Evolutionary conservation across 2,329 filamentous ascomycete genomes (phyloP).

Genomic region (Diaporthe helianthi): DNA sequence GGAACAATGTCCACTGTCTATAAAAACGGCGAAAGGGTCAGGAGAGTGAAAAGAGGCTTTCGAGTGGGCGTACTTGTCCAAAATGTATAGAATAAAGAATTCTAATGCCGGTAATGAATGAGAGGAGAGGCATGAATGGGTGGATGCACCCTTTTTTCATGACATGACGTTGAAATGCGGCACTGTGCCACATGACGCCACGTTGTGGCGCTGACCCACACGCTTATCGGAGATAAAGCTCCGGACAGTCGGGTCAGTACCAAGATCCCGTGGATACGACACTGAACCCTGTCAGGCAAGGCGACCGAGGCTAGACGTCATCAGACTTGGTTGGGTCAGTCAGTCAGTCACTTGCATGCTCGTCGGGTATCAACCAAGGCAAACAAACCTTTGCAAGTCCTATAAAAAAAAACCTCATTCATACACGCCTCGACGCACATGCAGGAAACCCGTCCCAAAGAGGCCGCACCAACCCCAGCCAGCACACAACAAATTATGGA

Average conservation of each 20-base stretch:
- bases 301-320: constrained; percentile 15
- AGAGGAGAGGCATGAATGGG: neutral
- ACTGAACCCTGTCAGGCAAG: neutral
- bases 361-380: neutral
- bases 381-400: neutral
- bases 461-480: neutral
- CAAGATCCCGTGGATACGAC: neutral
- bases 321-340: neutral
- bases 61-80: too few relatives aligned
- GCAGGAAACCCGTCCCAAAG: too few relatives aligned
- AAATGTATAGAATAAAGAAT: neutral
- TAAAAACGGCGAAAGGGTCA: neutral
- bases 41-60: neutral
- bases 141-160: neutral
- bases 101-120: neutral
- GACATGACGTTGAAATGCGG: neutral
- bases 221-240: neutral
- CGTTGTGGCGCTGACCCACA: neutral
- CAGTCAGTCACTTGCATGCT: constrained; percentile 1
- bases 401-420: constrained; percentile 3
- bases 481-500: neutral
- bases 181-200: constrained; percentile 8
- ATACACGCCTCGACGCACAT: neutral
- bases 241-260: neutral
- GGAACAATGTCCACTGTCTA: neutral